Evolutionary conservation across 2,329 filamentous ascomycete genomes (phyloP), one percentile per base, ranked within the genome.

Genomic region (Fusarium clavum): DNA sequence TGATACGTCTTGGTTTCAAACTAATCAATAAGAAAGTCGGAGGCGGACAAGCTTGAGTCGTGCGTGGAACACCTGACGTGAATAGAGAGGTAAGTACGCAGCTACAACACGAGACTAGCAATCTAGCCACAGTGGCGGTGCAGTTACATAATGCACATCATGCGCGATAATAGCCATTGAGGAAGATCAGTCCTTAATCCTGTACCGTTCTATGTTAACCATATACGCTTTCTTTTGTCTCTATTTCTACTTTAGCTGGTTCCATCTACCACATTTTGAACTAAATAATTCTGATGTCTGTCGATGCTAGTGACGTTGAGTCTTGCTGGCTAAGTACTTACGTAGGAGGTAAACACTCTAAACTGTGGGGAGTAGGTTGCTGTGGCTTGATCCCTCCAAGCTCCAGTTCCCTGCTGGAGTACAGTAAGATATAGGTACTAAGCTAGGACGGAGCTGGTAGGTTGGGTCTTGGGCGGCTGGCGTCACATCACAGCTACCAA

Each of bases 401-500:
- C 57, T 67, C 45, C 32, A 40, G 49, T 55, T 66, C 48, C 61
- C 62, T 61, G 48, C 63, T 67, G 61, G 49, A 67, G 38, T 18
- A 66, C 61, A 66, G 63, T 61, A 61, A 66, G 63, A 65, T 59
- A 47, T 41, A 66, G 34, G 34, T 38, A 38, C 34, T 38, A 38
- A 38, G 62, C 62, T 52, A 59, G 32, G 49, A 52, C 49, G 46
- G 46, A 52, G 47, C 61, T 67, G 44, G 55, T 61, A 55, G 62
- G 44, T 40, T 60, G 41, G 62, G 62, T 49, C 43, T 51, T 48
- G 62, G 52, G 53, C 56, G 57, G 65, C 65, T 73, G 69, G 71
- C 75, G 76, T 77, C 75, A 78, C 64, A 67, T 55, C 47, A 54
- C 74, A 77, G 74, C 76, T 76, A 61, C 67, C 54, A 61, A 60